Conservation (phyloP, 2,329 filamentous ascomycete genomes). For the Metarhizium humberi region DNA sequence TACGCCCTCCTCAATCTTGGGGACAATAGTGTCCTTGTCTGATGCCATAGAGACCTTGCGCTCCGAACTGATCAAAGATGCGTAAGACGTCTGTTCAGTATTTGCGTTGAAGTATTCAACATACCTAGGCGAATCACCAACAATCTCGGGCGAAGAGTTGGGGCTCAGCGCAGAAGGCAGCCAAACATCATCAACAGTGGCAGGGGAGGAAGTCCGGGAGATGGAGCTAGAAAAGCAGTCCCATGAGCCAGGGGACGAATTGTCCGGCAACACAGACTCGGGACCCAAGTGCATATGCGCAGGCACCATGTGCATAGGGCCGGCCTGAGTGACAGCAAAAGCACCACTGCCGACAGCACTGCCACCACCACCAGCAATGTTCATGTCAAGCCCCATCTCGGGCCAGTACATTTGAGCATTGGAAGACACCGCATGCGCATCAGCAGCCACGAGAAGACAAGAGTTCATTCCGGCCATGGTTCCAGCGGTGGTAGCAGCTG, state of each 20-base stretch:
- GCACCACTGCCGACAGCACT: constrained; percentile 19
- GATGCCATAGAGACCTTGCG: constrained; percentile 20
- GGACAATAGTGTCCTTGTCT: constrained; percentile 15
- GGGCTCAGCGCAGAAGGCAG: constrained; percentile 23
- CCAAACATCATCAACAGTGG: constrained; percentile 40
- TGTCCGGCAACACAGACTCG: constrained; percentile 36
- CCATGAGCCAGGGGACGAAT: constrained; percentile 43
- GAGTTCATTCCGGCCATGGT: constrained; percentile 39
- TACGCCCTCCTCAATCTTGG: constrained; percentile 21
- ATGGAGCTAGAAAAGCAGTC: constrained; percentile 43
- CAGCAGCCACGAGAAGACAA: constrained; percentile 41
- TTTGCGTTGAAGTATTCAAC: constrained; percentile 18
- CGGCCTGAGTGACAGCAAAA: constrained; percentile 33
- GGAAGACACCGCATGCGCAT: constrained; percentile 35
- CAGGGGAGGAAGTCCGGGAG: constrained; percentile 42
- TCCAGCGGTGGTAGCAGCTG: constrained; percentile 21
- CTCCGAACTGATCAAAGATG: constrained; percentile 20
- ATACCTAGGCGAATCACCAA: constrained; percentile 45
- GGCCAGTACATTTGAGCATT: constrained; percentile 38
- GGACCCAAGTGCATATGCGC: constrained; percentile 46
- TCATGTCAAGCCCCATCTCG: constrained; percentile 35
- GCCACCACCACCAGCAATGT: constrained; percentile 25
- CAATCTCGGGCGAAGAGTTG: constrained; percentile 39
- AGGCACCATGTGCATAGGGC: constrained; percentile 44
- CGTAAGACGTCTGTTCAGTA: not conserved